Conservation (phyloP, 2,329 filamentous ascomycete genomes). For the Fusarium nurragi region DNA sequence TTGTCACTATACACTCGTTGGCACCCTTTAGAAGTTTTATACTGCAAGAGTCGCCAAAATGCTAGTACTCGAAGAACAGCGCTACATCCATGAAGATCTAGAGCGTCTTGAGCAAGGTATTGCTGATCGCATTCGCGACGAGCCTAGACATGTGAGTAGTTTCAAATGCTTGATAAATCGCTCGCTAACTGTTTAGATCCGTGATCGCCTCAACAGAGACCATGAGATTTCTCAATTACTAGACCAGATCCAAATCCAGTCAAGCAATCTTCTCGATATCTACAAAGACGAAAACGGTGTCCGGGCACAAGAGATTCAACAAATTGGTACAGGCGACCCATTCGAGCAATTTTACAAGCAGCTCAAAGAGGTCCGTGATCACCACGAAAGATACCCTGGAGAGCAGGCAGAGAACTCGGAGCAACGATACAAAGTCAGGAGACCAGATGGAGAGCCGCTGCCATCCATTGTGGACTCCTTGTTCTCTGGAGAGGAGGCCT, state of each 20-base stretch:
- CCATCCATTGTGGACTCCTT: constrained; percentile 82
- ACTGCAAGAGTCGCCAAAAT: constrained; percentile 54
- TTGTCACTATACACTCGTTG: not conserved
- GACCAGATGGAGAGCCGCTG: constrained; percentile 69
- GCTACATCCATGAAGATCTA: constrained; percentile 93
- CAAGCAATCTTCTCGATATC: constrained; percentile 79
- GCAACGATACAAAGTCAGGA: constrained; percentile 81
- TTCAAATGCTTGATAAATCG: not conserved
- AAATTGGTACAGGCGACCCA: constrained; percentile 83
- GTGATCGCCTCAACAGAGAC: constrained; percentile 88
- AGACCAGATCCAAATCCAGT: constrained; percentile 87
- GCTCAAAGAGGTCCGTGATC: constrained; percentile 80
- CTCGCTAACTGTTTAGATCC: constrained; percentile 67
- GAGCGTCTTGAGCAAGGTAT: constrained; percentile 96
- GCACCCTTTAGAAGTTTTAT: not conserved
- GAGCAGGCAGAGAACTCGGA: constrained; percentile 96
- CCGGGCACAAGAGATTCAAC: constrained; percentile 81
- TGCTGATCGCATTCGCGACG: constrained; percentile 86
- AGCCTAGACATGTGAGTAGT: constrained; percentile 81
- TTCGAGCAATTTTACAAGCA: constrained; percentile 94
- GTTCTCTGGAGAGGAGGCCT: constrained; percentile 96
- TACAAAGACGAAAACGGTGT: constrained; percentile 82
- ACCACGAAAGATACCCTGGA: constrained; percentile 91
- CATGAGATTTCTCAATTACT: constrained; percentile 91
- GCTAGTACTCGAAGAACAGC: constrained; percentile 92